Evolutionary conservation across 139 green algal genomes (phyloP), one percentile per base, ranked within the genome.

Genomic region (Raphidocelis subcapitata): DNA sequence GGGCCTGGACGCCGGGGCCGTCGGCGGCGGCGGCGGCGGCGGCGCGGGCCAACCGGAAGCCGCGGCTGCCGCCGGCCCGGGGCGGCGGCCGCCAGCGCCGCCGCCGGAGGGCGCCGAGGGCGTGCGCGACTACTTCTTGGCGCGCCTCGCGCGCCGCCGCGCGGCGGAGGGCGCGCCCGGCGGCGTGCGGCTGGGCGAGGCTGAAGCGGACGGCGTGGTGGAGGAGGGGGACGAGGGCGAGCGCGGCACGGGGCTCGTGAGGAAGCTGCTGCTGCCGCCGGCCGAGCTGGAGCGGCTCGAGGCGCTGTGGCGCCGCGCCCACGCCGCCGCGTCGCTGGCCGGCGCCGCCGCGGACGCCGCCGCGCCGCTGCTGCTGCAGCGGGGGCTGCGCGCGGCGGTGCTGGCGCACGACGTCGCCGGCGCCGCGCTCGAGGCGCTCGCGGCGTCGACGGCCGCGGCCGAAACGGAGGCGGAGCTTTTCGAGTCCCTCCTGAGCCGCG

Each of bases 261-360:
- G 21, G n/a, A 73, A 79, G 72, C 55, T 86, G 21, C n/a, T 5
- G 55, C 62, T 84, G 64, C 54, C 49, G 2, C 31, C 55, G 24
- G 44, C 26, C n/a, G 74, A 90, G 47, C 56, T 83, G 20, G 73
- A 81, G 20, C 61, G 65, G 14, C 36, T 81, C 16, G 81, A 87
- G 29, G 15, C 72, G 56, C 65, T 66, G 28, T 83, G 79, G 41
- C 46, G 79, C 0, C 74, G 79, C 1, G 65, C 81, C 18, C 77
- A 89, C 55, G 84, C 76, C 0, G 84, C 77, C 1, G 89, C 84
- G 8, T 75, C 69, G 36, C 82, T 94, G 32, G 86, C 82, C 4
- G 60, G 74, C 35, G 63, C 87, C 2, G 83, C 81, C 37, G 82
- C 78, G 0, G 87, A 95, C 10, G 79, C 84, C 1, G 75, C 76